Evolutionary conservation across 2,329 filamentous ascomycete genomes (phyloP).

Genomic region (Stemphylium vesicarium): DNA sequence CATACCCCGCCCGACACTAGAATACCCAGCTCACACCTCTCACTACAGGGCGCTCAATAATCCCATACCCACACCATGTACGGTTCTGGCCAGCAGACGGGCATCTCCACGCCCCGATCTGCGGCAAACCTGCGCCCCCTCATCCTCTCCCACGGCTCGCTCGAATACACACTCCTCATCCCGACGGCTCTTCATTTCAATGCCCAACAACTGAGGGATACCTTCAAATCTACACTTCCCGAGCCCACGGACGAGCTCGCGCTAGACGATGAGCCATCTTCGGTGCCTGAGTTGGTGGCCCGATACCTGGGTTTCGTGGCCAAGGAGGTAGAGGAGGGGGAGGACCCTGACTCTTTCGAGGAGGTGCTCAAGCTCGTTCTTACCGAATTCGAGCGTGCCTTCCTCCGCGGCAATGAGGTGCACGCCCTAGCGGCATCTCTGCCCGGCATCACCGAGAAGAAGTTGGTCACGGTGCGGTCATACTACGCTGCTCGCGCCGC

Average conservation of each 20-base stretch:
- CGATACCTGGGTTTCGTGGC: constrained; percentile 93
- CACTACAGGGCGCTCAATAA: constrained; percentile 7
- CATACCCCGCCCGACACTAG: constrained; percentile 2
- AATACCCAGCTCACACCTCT: constrained; percentile 19
- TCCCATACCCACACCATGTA: constrained; percentile 63
- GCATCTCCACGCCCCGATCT: constrained; percentile 94
- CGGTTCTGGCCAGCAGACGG: constrained; percentile 89
- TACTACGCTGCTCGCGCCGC: constrained; percentile 92
- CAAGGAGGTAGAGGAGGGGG: constrained; percentile 86
- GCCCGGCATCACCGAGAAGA: constrained; percentile 91
- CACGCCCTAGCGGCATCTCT: constrained; percentile 86
- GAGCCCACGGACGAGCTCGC: constrained; percentile 95
- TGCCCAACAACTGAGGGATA: constrained; percentile 90
- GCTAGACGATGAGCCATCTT: constrained; percentile 98
- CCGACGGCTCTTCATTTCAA: constrained; percentile 96
- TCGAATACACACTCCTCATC: constrained; percentile 95
- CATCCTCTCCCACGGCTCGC: constrained; percentile 87
- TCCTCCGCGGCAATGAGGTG: constrained; percentile 93
- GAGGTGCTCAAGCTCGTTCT: constrained; percentile 91
- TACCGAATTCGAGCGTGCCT: constrained; percentile 95
- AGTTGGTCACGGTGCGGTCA: constrained; percentile 83
- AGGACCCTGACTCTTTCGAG: constrained; percentile 89
- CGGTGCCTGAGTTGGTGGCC: constrained; percentile 87
- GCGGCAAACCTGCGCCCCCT: constrained; percentile 91
- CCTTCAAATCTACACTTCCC: constrained; percentile 84